These are phyloP conservation scores for Typha latifolia DNA, from an alignment of 176 grass and related monocot species.

Conservation along the genomic window DNA sequence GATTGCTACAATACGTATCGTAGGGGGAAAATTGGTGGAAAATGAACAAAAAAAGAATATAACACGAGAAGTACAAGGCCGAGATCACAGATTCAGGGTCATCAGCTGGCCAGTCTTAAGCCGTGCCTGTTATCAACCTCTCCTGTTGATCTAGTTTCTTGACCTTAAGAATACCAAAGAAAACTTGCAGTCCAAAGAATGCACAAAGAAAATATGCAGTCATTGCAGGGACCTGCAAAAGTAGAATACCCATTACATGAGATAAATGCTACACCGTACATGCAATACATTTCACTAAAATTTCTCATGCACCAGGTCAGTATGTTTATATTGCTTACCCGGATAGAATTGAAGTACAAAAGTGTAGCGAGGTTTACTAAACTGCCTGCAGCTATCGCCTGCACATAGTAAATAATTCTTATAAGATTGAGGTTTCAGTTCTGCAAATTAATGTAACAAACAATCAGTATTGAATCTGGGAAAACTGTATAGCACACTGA, in stretches of 20 bases:
- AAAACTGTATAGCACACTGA: too few species aligned
- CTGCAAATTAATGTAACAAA: not conserved
- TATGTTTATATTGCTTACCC: conserved; percentile 40
- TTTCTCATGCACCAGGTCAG: not conserved
- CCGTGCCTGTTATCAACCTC: conserved; percentile 90
- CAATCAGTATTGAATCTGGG: not conserved
- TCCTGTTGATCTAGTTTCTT: conserved; percentile 83
- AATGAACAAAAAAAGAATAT: conserved; percentile 7
- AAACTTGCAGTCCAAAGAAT: conserved; percentile 78
- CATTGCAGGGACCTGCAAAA: conserved; percentile 55
- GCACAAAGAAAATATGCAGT: conserved; percentile 50
- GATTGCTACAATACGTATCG: conserved; percentile 24
- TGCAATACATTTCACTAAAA: not conserved
- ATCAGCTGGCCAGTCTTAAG: conserved; percentile 29
- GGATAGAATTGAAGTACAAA: conserved; percentile 74
- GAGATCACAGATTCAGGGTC: conserved; percentile 14
- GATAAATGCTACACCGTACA: not conserved
- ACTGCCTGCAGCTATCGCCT: conserved; percentile 86
- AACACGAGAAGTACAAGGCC: not conserved
- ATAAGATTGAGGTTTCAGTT: conserved; percentile 21
- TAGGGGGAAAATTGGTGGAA: conserved; percentile 14
- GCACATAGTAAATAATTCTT: conserved; percentile 4
- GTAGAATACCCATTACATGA: conserved; percentile 3
- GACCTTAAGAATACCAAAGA: conserved; percentile 72
- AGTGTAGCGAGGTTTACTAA: conserved; percentile 82